phyloP scores from a whole-genome alignment of 2,329 filamentous ascomycete genomes.

The Hymenoscyphus fructigenus region DNA sequence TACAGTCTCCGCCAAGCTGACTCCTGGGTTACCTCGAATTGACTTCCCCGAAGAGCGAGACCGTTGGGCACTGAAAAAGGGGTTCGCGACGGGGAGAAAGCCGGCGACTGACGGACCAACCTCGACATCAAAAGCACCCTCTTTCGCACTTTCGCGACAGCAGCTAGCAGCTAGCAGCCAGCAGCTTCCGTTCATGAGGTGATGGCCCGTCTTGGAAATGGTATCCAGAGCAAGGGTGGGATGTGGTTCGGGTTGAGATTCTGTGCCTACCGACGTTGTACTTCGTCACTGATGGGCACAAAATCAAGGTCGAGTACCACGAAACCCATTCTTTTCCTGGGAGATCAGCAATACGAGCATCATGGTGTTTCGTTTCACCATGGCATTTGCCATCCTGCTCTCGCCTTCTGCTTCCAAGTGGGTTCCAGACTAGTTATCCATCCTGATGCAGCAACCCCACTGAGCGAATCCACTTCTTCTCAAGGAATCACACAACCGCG shows the following conservation, averaged over 20 bases:
- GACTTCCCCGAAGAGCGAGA: neutral
- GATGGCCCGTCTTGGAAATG: too few relatives aligned
- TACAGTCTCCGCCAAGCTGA: neutral
- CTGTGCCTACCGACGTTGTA: neutral
- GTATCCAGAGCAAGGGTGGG: neutral
- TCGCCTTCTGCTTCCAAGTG: constrained; percentile 1
- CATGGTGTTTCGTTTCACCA: constrained; percentile 3
- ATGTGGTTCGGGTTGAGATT: neutral
- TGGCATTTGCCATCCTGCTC: constrained; percentile 3
- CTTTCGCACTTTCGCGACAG: too few relatives aligned
- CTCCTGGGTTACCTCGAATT: neutral
- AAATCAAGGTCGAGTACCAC: neutral
- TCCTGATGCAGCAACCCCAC: constrained; percentile 1
- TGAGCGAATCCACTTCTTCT: neutral
- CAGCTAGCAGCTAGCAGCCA: neutral
- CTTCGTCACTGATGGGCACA: neutral
- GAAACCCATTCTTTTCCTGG: neutral
- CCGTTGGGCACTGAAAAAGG: neutral
- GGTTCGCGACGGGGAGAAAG: neutral
- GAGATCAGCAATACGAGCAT: constrained; percentile 3
- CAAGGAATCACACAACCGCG: neutral
- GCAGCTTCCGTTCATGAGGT: too few relatives aligned
- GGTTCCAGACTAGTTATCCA: neutral
- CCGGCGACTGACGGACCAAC: neutral
- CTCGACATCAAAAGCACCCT: neutral